Percentiles rank a stretch among this genome's conserved stretches.
These are phyloP conservation scores for Termitomyces sp. DNA, from an alignment of 768 basidiomycete species.

Conservation along the genomic window DNA sequence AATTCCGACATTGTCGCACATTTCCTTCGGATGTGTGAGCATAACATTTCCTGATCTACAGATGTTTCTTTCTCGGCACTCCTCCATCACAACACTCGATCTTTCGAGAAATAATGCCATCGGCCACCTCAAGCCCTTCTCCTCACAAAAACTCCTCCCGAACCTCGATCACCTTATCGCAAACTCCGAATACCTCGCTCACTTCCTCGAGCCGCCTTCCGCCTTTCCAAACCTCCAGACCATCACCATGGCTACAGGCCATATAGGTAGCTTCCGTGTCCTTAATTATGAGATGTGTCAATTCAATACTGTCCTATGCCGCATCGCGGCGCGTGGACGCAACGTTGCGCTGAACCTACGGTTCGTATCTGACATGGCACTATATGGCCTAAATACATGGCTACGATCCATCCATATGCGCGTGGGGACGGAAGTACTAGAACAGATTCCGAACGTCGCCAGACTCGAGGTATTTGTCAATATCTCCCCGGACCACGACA, in stretches of 20 bases:
- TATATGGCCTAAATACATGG: slow-evolving; percentile 1
- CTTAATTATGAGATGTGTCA: neutral
- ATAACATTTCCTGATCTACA: slow-evolving; percentile 17
- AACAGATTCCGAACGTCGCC: neutral
- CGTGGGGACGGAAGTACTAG: neutral
- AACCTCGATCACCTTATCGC: slow-evolving; percentile 5
- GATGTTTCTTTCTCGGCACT: slow-evolving; percentile 14
- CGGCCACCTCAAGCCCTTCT: slow-evolving; percentile 2
- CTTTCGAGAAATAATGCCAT: slow-evolving; percentile 8
- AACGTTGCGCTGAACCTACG: slow-evolving; percentile 1
- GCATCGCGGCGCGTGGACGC: neutral
- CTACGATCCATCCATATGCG: neutral
- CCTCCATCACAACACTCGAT: slow-evolving; percentile 15
- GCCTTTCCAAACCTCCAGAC: slow-evolving; percentile 4
- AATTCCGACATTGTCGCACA: slow-evolving; percentile 7
- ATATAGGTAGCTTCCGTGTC: neutral
- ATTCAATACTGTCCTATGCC: neutral
- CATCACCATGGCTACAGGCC: slow-evolving; percentile 1
- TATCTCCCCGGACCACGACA: neutral
- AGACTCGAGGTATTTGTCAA: slow-evolving; percentile 1
- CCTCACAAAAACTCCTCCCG: slow-evolving; percentile 7
- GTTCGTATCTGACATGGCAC: slow-evolving; percentile 2
- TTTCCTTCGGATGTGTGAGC: slow-evolving; percentile 9
- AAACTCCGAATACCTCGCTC: slow-evolving; percentile 6
- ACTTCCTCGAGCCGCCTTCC: slow-evolving; percentile 6